Conservation (phyloP, 2,329 filamentous ascomycete genomes). For the Akanthomyces uredinophilus region DNA sequence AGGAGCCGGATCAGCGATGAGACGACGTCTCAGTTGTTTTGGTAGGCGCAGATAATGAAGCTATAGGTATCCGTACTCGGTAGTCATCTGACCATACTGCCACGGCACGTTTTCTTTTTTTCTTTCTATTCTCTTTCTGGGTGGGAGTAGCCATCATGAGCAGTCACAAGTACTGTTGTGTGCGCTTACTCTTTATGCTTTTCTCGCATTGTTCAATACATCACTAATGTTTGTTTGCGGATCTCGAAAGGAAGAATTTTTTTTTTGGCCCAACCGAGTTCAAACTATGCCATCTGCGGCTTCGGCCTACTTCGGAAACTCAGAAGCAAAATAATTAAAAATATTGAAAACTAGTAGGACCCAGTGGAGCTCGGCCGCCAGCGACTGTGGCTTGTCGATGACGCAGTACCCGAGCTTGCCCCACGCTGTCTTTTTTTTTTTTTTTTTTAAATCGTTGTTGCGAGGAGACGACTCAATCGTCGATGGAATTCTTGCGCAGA, state of each 20-base stretch:
- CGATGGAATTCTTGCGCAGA: not conserved
- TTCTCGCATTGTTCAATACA: too few species aligned
- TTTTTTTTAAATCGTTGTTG: not conserved
- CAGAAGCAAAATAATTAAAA: not conserved
- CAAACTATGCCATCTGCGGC: not conserved
- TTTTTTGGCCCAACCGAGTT: not conserved
- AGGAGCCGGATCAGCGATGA: not conserved
- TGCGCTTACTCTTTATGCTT: too few species aligned
- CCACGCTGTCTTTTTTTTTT: not conserved
- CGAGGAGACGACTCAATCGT: not conserved
- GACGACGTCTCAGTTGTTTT: not conserved
- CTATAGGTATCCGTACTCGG: not conserved
- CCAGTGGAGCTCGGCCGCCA: not conserved
- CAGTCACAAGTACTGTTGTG: too few species aligned
- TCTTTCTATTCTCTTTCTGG: too few species aligned
- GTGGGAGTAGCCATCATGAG: too few species aligned
- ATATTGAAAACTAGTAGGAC: not conserved
- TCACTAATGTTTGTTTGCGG: too few species aligned
- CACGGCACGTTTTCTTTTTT: too few species aligned
- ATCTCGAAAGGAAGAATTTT: too few species aligned
- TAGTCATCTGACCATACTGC: not conserved
- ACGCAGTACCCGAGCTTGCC: conserved; percentile 25
- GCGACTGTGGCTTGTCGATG: conserved; percentile 26
- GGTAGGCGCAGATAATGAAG: too few species aligned
- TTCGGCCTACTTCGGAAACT: not conserved